A percentile compares a stretch with the other conserved stretches of the same genome.
These are phyloP conservation scores for Saturnispora gosingensis DNA, from an alignment of 805 yeast species.

Conservation along the genomic window DNA sequence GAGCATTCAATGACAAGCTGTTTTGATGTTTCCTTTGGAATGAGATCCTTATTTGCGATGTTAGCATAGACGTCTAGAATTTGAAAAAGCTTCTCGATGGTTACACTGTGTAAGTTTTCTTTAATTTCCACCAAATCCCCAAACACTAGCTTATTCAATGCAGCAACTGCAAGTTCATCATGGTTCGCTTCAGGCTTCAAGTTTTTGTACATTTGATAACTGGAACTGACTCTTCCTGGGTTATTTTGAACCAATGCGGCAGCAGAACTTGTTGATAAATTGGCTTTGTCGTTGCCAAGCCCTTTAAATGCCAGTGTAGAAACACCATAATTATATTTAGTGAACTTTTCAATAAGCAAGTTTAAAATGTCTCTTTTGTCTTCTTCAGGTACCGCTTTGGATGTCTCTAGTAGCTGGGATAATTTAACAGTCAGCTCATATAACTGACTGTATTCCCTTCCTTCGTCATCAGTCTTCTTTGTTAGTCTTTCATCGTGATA, in stretches of 20 bases:
- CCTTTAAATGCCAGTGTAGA: conserved; percentile 15
- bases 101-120: conserved; percentile 16
- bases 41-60: conserved; percentile 11
- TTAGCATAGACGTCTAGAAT: conserved; percentile 12
- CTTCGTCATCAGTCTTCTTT: not conserved
- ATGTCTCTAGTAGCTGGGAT: conserved; percentile 8
- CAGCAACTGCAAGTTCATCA: conserved; percentile 11
- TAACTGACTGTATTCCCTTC: conserved; percentile 9
- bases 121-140: conserved; percentile 19
- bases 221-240: conserved; percentile 29
- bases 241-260: conserved; percentile 25
- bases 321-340: conserved; percentile 22
- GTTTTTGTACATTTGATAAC: conserved; percentile 24
- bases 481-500: conserved; percentile 10
- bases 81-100: conserved; percentile 9
- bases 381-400: conserved; percentile 8
- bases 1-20: conserved; percentile 15
- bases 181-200: conserved; percentile 6
- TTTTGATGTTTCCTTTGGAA: conserved; percentile 8
- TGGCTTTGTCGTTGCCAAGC: conserved; percentile 2
- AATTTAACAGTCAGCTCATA: conserved; percentile 11
- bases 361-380: conserved; percentile 17
- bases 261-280: conserved; percentile 13
- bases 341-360: conserved; percentile 18
- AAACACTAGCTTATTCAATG: conserved; percentile 16